Evolutionary conservation across 2,329 filamentous ascomycete genomes (phyloP).

Genomic region (Fusarium sp.): DNA sequence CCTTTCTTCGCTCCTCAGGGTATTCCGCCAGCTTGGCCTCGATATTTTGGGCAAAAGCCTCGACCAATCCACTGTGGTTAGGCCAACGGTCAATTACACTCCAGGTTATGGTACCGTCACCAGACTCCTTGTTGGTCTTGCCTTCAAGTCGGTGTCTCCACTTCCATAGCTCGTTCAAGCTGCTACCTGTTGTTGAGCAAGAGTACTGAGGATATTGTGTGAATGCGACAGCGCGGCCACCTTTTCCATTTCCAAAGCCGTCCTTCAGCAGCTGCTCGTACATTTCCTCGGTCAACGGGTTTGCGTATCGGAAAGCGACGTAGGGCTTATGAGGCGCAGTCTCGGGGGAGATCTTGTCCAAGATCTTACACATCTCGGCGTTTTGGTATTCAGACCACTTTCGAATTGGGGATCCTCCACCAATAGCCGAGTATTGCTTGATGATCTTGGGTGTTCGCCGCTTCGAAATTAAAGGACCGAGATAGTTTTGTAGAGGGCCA

Average conservation of each 20-base stretch:
- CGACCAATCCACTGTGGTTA: slow-evolving; percentile 87
- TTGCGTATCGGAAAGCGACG: slow-evolving; percentile 94
- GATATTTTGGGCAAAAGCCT: slow-evolving; percentile 93
- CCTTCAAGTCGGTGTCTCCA: slow-evolving; percentile 91
- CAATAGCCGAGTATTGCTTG: slow-evolving; percentile 94
- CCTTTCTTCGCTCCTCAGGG: slow-evolving; percentile 79
- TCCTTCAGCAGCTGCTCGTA: slow-evolving; percentile 86
- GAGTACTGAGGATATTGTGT: slow-evolving; percentile 99
- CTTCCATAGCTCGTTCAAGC: slow-evolving; percentile 97
- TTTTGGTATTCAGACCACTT: slow-evolving; percentile 98
- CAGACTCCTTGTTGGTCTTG: slow-evolving; percentile 67
- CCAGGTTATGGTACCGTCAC: slow-evolving; percentile 84
- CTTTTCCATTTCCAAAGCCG: slow-evolving; percentile 88
- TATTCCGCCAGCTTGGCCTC: slow-evolving; percentile 87
- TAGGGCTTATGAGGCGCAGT: slow-evolving; percentile 98
- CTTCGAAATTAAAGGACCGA: slow-evolving; percentile 87
- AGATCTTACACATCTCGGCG: slow-evolving; percentile 94
- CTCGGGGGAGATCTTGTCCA: slow-evolving; percentile 90
- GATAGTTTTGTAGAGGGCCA: slow-evolving; percentile 87
- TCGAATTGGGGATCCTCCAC: slow-evolving; percentile 96
- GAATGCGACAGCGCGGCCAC: slow-evolving; percentile 95
- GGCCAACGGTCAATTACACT: slow-evolving; percentile 99
- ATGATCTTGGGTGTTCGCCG: slow-evolving; percentile 95
- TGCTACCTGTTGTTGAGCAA: slow-evolving; percentile 96
- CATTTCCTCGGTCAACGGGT: slow-evolving; percentile 94